These are phyloP conservation scores for Cladobotryum mycophilum DNA, from an alignment of 2,329 filamentous ascomycete species.

Conservation along the genomic window DNA sequence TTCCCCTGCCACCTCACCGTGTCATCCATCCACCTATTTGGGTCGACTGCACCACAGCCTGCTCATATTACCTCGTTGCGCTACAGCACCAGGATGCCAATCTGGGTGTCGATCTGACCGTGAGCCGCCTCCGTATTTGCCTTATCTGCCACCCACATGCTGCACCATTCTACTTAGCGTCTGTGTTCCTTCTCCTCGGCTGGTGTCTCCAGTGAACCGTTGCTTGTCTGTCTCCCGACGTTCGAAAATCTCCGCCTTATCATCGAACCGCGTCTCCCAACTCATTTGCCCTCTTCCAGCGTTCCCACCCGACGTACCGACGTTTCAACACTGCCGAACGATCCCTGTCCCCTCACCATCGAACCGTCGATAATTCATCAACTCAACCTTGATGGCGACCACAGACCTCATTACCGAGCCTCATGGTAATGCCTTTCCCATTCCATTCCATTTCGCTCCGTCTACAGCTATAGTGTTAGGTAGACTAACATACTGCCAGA, in stretches of 20 bases:
- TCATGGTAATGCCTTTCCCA: conserved; percentile 31
- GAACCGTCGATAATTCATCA: too few species aligned
- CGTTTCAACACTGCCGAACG: too few species aligned
- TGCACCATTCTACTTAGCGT: conserved; percentile 1
- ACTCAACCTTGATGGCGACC: conserved; percentile 27
- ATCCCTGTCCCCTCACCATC: too few species aligned
- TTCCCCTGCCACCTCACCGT: neutral
- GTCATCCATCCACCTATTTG: neutral
- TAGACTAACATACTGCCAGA: conserved; percentile 47
- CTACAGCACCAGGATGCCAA: conserved; percentile 8
- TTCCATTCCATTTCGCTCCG: neutral
- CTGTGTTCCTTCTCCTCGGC: conserved; percentile 1
- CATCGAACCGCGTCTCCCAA: too few species aligned
- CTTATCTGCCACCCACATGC: neutral
- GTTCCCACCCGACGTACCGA: too few species aligned
- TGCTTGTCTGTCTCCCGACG: neutral
- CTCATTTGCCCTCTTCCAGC: too few species aligned
- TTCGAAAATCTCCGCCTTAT: neutral
- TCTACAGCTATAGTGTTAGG: too few species aligned
- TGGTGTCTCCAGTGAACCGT: conserved; percentile 1
- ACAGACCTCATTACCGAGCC: conserved; percentile 33
- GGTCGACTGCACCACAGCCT: too few species aligned
- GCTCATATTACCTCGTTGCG: conserved; percentile 7
- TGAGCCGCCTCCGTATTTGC: too few species aligned
- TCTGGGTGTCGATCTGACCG: conserved; percentile 4